phyloP scores from a whole-genome alignment of 169 alveolate species.

The Babesia microti region DNA sequence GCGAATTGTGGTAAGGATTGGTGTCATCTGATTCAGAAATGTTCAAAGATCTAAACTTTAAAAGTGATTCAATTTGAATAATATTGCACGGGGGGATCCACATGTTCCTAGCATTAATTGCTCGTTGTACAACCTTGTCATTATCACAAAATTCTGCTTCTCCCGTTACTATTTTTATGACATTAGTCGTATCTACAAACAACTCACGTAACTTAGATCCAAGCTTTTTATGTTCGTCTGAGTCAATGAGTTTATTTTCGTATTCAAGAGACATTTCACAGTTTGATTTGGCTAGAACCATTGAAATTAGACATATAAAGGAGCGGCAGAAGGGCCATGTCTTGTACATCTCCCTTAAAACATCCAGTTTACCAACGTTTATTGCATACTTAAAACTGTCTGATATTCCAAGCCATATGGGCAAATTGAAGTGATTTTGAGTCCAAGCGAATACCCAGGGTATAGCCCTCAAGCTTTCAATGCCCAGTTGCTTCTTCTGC shows the following conservation, averaged over 20 bases:
- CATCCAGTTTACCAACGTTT: constrained; percentile 14
- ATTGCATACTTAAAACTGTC: constrained; percentile 37
- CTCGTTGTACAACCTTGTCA: constrained; percentile 42
- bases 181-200: constrained; percentile 21
- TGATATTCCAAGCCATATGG: constrained; percentile 72
- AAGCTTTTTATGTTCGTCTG: constrained; percentile 20
- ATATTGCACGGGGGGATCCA: constrained; percentile 46
- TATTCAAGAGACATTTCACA: constrained; percentile 47
- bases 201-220: constrained; percentile 32
- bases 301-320: constrained; percentile 62
- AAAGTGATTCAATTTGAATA: constrained; percentile 47
- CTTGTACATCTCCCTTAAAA: constrained; percentile 54
- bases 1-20: constrained; percentile 12
- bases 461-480: constrained; percentile 71
- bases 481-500: constrained; percentile 56
- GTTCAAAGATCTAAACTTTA: constrained; percentile 7
- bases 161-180: constrained; percentile 46
- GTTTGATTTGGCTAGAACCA: constrained; percentile 61
- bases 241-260: constrained; percentile 35
- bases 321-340: constrained; percentile 70
- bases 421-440: constrained; percentile 63
- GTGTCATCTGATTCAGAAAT: not conserved
- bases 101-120: constrained; percentile 32
- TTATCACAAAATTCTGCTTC: constrained; percentile 49
- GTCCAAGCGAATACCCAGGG: constrained; percentile 82